Evolutionary conservation across 371 early-diverging fungal species (phyloP).

Genomic region (Rhizopus delemar): DNA sequence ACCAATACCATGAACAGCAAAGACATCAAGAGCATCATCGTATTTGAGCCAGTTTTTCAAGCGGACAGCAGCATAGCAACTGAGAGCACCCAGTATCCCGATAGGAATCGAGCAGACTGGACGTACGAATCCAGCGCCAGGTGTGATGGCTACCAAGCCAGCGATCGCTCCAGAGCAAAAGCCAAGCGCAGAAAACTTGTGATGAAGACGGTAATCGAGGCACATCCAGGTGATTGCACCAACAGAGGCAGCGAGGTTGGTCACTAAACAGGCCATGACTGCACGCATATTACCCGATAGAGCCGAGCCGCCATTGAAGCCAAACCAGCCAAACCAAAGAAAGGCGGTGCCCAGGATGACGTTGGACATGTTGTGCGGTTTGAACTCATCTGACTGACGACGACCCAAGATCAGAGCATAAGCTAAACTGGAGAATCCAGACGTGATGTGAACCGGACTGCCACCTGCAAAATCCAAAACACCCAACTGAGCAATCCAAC

Average conservation of each 20-base stretch:
- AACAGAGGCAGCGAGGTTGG: constrained; percentile 82
- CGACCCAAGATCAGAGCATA: constrained; percentile 82
- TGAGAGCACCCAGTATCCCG: constrained; percentile 72
- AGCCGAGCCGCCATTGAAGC: constrained; percentile 89
- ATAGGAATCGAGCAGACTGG: constrained; percentile 80
- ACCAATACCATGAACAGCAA: constrained; percentile 88
- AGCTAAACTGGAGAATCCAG: constrained; percentile 88
- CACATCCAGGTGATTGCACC: constrained; percentile 86
- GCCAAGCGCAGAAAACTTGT: constrained; percentile 82
- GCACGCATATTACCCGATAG: constrained; percentile 80
- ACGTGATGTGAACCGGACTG: constrained; percentile 89
- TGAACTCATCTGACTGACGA: constrained; percentile 65
- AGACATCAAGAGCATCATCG: constrained; percentile 89
- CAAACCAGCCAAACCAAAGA: constrained; percentile 92
- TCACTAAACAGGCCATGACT: constrained; percentile 81
- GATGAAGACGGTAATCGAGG: constrained; percentile 74
- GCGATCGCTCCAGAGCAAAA: constrained; percentile 93
- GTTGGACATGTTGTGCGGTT: constrained; percentile 89
- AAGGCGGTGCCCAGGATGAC: constrained; percentile 86
- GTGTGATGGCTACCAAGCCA: constrained; percentile 93
- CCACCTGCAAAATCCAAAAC: constrained; percentile 84
- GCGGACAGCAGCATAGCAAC: constrained; percentile 76
- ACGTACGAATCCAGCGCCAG: constrained; percentile 86
- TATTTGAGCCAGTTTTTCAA: constrained; percentile 79
- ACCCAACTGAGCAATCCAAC: constrained; percentile 80